These are phyloP conservation scores for Emmonsiellopsis sp. DNA, from an alignment of 2,329 filamentous ascomycete species.

Conservation along the genomic window DNA sequence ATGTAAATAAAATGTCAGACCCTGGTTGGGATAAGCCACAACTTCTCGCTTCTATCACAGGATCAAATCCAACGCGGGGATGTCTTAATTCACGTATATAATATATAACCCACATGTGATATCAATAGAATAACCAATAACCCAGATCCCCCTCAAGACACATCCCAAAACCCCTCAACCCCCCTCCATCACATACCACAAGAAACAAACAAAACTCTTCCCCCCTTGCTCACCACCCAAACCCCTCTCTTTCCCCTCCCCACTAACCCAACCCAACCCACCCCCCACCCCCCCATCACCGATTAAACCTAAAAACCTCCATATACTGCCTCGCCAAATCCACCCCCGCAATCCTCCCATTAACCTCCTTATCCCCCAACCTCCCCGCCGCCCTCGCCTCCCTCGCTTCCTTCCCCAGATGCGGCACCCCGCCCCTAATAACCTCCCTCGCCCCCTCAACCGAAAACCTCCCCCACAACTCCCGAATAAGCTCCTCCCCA, in stretches of 20 bases:
- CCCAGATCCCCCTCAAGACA: neutral
- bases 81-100: too few relatives aligned
- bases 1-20: too few relatives aligned
- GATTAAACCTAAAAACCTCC: constrained; percentile 36
- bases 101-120: neutral
- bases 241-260: neutral
- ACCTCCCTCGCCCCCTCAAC: constrained; percentile 31
- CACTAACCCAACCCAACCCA: neutral
- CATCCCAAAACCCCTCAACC: neutral
- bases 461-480: constrained; percentile 32
- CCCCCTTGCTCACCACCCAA: neutral
- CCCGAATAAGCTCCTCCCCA: constrained; percentile 31
- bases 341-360: constrained; percentile 21
- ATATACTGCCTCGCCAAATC: constrained; percentile 38
- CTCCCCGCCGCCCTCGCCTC: constrained; percentile 10
- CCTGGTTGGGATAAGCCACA: too few relatives aligned
- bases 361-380: constrained; percentile 8
- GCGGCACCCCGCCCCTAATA: constrained; percentile 30
- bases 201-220: neutral
- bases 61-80: neutral
- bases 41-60: too few relatives aligned
- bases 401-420: constrained; percentile 30
- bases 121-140: neutral
- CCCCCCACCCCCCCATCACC: constrained; percentile 15
- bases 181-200: neutral